phyloP scores from a whole-genome alignment of 179 eudicot species.

The Corrigiola litoralis region DNA sequence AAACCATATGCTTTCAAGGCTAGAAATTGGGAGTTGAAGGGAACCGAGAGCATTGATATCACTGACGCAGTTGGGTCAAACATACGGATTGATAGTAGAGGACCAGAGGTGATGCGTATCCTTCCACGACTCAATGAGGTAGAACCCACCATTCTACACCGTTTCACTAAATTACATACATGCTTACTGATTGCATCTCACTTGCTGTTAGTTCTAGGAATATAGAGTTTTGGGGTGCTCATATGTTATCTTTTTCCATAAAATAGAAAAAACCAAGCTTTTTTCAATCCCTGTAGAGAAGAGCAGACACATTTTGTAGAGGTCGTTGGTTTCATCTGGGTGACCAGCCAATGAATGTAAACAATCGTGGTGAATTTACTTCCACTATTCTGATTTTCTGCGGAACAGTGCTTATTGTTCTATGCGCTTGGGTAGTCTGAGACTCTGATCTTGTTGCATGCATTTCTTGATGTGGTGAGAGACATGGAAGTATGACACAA shows the following conservation, averaged over 20 bases:
- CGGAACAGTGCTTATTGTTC: too few relatives aligned
- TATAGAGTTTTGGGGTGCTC: background rate
- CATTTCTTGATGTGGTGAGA: background rate
- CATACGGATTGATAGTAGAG: conserved; percentile 94
- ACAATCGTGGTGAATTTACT: too few relatives aligned
- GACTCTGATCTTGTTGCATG: background rate
- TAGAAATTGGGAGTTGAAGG: conserved; percentile 96
- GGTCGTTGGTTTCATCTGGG: background rate
- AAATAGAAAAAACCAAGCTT: too few relatives aligned
- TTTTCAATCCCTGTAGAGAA: too few relatives aligned
- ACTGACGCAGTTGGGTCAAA: conserved; percentile 99
- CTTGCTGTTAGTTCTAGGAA: background rate
- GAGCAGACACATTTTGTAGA: too few relatives aligned
- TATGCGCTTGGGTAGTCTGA: too few relatives aligned
- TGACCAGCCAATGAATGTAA: too few relatives aligned
- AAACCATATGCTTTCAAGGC: conserved; percentile 99
- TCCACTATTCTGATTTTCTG: too few relatives aligned
- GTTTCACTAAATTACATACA: background rate
- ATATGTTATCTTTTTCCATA: too few relatives aligned
- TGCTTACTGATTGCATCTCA: background rate
- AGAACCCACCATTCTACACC: conserved; percentile 8
- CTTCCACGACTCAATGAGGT: conserved; percentile 97
- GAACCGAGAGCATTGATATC: conserved; percentile 91
- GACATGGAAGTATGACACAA: background rate
- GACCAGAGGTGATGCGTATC: conserved; percentile 99